These are phyloP conservation scores for Pichia norvegensis DNA, from an alignment of 1,139 yeast genomes.

Conservation along the genomic window DNA sequence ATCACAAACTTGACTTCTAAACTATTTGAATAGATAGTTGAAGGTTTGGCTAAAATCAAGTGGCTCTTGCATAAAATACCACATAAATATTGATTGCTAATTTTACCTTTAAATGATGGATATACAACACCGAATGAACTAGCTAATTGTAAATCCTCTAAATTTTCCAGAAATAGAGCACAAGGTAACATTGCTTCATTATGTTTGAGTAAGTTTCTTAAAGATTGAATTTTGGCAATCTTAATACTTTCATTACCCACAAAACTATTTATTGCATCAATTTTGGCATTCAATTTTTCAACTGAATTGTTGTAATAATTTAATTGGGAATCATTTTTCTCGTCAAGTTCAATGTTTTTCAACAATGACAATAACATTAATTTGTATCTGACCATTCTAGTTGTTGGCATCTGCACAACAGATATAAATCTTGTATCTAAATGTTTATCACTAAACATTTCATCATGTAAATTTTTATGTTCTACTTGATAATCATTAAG, in stretches of 20 bases:
- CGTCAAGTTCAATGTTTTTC: slow-evolving; percentile 20
- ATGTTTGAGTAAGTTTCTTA: slow-evolving; percentile 17
- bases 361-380: slow-evolving; percentile 38
- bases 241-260: slow-evolving; percentile 19
- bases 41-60: slow-evolving; percentile 31
- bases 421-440: slow-evolving; percentile 32
- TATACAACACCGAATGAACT: slow-evolving; percentile 37
- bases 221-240: slow-evolving; percentile 11
- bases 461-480: slow-evolving; percentile 28
- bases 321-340: slow-evolving; percentile 14
- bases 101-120: slow-evolving; percentile 27
- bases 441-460: slow-evolving; percentile 30
- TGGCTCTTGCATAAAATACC: slow-evolving; percentile 46
- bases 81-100: slow-evolving; percentile 29
- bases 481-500: slow-evolving; percentile 28
- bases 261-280: slow-evolving; percentile 29
- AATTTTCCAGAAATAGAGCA: slow-evolving; percentile 23
- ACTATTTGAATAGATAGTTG: slow-evolving; percentile 16
- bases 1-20: slow-evolving; percentile 38
- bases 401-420: slow-evolving; percentile 46
- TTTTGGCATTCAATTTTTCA: slow-evolving; percentile 22
- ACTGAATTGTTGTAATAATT: slow-evolving; percentile 11
- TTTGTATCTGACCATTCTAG: slow-evolving; percentile 44
- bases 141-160: slow-evolving; percentile 22
- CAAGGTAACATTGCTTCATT: slow-evolving; percentile 13